These are phyloP conservation scores for Geotrichum europaeum DNA, from an alignment of 1,139 yeast genomes.

Conservation along the genomic window DNA sequence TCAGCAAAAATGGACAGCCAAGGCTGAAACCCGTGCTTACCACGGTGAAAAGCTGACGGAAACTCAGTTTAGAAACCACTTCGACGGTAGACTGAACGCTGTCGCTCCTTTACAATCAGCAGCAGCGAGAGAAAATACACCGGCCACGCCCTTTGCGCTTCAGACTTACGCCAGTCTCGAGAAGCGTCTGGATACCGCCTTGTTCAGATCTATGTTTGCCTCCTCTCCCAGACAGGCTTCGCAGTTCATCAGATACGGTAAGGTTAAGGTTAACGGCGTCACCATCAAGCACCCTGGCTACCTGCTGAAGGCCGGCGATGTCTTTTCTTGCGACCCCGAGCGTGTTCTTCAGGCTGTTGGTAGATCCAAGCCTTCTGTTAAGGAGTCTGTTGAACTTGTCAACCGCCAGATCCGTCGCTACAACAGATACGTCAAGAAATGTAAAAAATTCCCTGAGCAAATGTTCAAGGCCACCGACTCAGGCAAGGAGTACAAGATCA, in stretches of 20 bases:
- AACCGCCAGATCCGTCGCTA: constrained; percentile 64
- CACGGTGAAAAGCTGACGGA: constrained; percentile 95
- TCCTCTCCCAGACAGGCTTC: constrained; percentile 92
- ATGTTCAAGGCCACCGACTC: constrained; percentile 58
- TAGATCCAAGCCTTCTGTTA: constrained; percentile 67
- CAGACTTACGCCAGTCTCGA: constrained; percentile 89
- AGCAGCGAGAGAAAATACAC: constrained; percentile 22
- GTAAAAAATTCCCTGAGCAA: constrained; percentile 52
- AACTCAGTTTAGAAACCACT: constrained; percentile 65
- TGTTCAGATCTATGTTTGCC: constrained; percentile 90
- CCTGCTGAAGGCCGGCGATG: constrained; percentile 75
- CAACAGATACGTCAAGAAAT: constrained; percentile 62
- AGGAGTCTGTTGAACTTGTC: constrained; percentile 61
- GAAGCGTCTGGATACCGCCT: constrained; percentile 80
- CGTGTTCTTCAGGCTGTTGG: constrained; percentile 85
- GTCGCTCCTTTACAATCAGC: constrained; percentile 56
- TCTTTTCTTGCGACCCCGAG: constrained; percentile 79
- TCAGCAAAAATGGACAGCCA: constrained; percentile 90
- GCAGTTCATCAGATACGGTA: constrained; percentile 74
- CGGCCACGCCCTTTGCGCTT: constrained; percentile 63
- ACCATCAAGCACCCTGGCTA: constrained; percentile 73
- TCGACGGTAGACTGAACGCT: constrained; percentile 69
- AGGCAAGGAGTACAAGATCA: no score
- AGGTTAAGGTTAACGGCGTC: constrained; percentile 80
- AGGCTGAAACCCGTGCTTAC: constrained; percentile 87